Evolutionary conservation across 148 eudicot species (phyloP), one percentile per base, ranked within the genome.

Genomic region (Rhododendron williamsianum): DNA sequence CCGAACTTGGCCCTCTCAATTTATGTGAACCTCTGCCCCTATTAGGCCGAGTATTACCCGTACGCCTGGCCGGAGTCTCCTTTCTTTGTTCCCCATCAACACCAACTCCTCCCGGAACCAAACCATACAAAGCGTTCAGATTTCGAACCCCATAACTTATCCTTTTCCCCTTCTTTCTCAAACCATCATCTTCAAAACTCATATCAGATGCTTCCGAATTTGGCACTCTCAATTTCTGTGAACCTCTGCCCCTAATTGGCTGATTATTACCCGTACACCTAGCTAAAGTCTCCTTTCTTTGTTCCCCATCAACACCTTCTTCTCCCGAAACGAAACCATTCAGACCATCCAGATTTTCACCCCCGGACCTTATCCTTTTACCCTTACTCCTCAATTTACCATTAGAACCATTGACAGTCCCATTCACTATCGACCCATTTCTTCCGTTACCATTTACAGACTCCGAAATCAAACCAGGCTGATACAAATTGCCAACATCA

Each of bases 141-240:
- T 84, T 54, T 23, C 35, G 46, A 8, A 30, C 9, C 41, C 63
- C 65, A 84, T 36, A 8, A 71, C 67, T 86, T 15, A 84, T 80
- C 80, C 54, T 82, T 77, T 51, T 82, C 71, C 85, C 81, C 48
- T 74, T 87, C 88, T 86, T 88, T 84, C 76, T 77, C 7, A 13
- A 33, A 71, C 18, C 19, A 71, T 11, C 76, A 71, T 30, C 38
- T 71, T 71, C 38, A 27, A 71, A 13, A 71, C 41, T 33, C 76
- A 12, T 30, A 71, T 71, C 76, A 87, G 83, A 90, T 27, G 90
- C 91, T 86, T 89, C 85, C 0, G 88, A 72, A 48, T 86, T 56
- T 21, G 49, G 77, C 80, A 27, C 67, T 43, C 85, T 82, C 23
- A 58, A 19, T 83, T 78, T 88, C 86, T 79, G 71, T 30, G 23